Evolutionary conservation across 257 asterid genomes (phyloP), one percentile per base, ranked within the genome.

Genomic region (Solanum pinnatisectum): DNA sequence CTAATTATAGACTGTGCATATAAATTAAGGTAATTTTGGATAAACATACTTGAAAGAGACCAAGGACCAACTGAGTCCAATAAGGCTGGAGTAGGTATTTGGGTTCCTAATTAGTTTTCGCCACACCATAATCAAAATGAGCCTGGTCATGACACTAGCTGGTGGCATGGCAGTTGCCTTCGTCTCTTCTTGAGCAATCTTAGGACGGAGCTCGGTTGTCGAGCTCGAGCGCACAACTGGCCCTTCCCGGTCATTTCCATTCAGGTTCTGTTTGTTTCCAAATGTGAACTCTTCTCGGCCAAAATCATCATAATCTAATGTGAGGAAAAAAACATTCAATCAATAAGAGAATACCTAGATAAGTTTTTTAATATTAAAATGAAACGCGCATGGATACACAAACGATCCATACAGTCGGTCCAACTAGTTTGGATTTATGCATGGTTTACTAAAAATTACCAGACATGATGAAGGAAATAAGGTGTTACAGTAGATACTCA

Each of bases 211-310:
- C 95, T 97, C 99, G 0, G 98, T 87, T 0, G 98, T 95, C 16
- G 98, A 96, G 91, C 99, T 97, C 14, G 98, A 96, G 3, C 95
- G 90, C 6, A 93, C 98, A 5, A 93, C 98, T 0, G 98, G 94
- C 82, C 92, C 93, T 74, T 90, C 94, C 8, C 85, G 87, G 32
- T 92, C 94, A 59, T 85, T 81, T 60, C 89, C 92, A 85, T 89
- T 90, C 36, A 76, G 88, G 65, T 76, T 90, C 73, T 60, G 87
- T 74, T 89, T 87, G 84, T 92, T 90, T 36, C 90, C 94, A 49
- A 92, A 92, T 65, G 92, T 92, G 84, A 92, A 92, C 59, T 89
- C 94, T 88, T 92, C 93, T 83, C 91, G 95, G 2, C 99, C 98
- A 79, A 94, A 97, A 63, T 95, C 98, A 18, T 96, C 99, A 84